A percentile compares a stretch with the other conserved stretches of the same genome.
Evolutionary conservation across 169 alveolate genomes (phyloP).

Genomic region (Plasmodium vinckei): DNA sequence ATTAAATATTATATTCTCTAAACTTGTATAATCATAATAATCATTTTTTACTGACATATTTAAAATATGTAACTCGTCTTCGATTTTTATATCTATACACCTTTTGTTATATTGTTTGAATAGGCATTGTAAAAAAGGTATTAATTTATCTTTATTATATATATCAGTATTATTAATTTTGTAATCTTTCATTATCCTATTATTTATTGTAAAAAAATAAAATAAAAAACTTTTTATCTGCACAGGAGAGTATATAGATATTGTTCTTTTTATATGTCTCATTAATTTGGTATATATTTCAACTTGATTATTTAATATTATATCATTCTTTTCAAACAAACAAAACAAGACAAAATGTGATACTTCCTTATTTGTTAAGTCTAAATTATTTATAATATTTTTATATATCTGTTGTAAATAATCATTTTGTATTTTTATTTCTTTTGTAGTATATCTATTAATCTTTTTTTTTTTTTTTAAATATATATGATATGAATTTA

Average conservation of each 20-base stretch:
- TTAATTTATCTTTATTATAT: background rate
- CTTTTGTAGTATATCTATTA: constrained; percentile 6
- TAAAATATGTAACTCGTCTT: constrained; percentile 46
- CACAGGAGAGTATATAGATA: constrained; percentile 16
- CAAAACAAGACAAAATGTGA: constrained; percentile 13
- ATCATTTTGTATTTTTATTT: constrained; percentile 6
- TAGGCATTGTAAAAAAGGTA: background rate
- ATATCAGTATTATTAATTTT: background rate
- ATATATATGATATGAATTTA: constrained; percentile 49
- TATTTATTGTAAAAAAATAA: constrained; percentile 28
- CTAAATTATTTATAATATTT: constrained; percentile 8
- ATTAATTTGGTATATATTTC: constrained; percentile 22
- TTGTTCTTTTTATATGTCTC: constrained; percentile 9
- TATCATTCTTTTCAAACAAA: constrained; percentile 11
- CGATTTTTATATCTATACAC: constrained; percentile 19
- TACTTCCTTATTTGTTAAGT: constrained; percentile 52
- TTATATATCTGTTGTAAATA: constrained; percentile 4
- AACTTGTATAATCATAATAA: constrained; percentile 44
- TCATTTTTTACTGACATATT: constrained; percentile 4
- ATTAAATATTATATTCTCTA: constrained; percentile 49
- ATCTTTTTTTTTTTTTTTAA: constrained; percentile 8
- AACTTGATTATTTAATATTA: constrained; percentile 13
- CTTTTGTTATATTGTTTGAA: constrained; percentile 24
- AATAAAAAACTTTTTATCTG: constrained; percentile 21
- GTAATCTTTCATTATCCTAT: background rate